Evolutionary conservation across 441 rosid genomes (phyloP).

Genomic region (Breynia disticha): DNA sequence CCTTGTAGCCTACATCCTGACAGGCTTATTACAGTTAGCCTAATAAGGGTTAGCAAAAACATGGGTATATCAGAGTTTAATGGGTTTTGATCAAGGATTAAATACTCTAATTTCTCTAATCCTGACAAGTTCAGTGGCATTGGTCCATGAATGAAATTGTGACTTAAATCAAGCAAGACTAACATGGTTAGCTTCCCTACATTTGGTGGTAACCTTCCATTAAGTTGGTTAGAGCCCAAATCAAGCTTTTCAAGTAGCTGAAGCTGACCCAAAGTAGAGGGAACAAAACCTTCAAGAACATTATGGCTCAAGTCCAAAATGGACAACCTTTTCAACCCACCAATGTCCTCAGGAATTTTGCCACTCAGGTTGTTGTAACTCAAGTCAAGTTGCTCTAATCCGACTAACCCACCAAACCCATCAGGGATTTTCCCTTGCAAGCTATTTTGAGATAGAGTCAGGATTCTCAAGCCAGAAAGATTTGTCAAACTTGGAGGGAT

Average conservation of each 20-base stretch:
- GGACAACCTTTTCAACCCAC: conserved; percentile 20
- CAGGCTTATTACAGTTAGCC: conserved; percentile 28
- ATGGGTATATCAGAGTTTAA: conserved; percentile 25
- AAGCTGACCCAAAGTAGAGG: conserved; percentile 26
- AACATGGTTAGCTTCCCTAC: conserved; percentile 26
- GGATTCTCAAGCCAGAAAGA: conserved; percentile 20
- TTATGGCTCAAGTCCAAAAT: conserved; percentile 38
- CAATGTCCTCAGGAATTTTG: conserved; percentile 31
- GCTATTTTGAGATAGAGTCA: conserved; percentile 30
- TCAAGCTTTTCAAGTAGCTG: conserved; percentile 33
- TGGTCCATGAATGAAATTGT: conserved; percentile 31
- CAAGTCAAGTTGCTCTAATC: conserved; percentile 33
- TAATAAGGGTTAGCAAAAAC: conserved; percentile 19
- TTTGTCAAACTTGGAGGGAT: conserved; percentile 28
- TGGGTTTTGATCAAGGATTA: conserved; percentile 28
- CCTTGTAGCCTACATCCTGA: conserved; percentile 33
- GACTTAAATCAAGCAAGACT: conserved; percentile 38
- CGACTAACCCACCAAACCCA: conserved; percentile 23
- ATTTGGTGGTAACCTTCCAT: conserved; percentile 22
- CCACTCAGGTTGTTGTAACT: conserved; percentile 35
- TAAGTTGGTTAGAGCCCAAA: conserved; percentile 27
- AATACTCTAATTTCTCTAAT: conserved; percentile 27
- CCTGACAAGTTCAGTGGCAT: conserved; percentile 32
- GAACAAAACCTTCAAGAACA: conserved; percentile 24
- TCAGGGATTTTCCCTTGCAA: conserved; percentile 26